Evolutionary conservation across 306 rosid genomes (phyloP), one percentile per base, ranked within the genome.

Genomic region (Ochetophila trinervis): DNA sequence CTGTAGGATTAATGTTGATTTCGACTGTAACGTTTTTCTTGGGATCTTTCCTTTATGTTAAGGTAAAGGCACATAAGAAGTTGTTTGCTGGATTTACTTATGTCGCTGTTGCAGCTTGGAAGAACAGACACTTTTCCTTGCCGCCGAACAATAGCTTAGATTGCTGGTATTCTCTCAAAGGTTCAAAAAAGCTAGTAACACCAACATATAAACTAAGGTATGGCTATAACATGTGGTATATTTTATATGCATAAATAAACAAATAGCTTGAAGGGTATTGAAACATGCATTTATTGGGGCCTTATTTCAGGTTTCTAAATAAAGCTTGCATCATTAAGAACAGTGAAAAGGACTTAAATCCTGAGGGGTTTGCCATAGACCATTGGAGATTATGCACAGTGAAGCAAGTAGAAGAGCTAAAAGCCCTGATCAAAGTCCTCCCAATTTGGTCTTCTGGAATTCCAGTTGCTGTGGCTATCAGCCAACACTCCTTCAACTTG

Each of bases 401-500:
- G 12, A 83, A 82, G 64, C 85, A 88, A 84, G 95, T 92, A 48
- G 95, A 92, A 73, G 93, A 89, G 65, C 73, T 92, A 2, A 92
- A 92, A 69, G 86, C 79, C 21, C 53, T 92, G 4, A 61, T 89
- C 65, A 89, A 77, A 67, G 83, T 92, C 40, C 72, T 89, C 45
- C 96, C 95, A 0, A 77, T 92, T 40, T 92, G 96, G 96, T 87
- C 96, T 19, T 65, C 89, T 0, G 80, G 88, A 59, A 80, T 92
- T 53, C 27, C 72, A 7, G 24, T 85, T 56, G 72, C 75, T 0
- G 63, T 68, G 16, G 48, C 72, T 53, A 60, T 82, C 20, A 56
- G 2, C 79, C 91, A 92, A 62, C 49, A 73, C 22, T 0, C 84
- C 36, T 75, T 89, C 62, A 10, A 81, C 0, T 71, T 85, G 13